Conservation (phyloP, 2,329 filamentous ascomycete species). For the Drechslerella dactyloides region DNA sequence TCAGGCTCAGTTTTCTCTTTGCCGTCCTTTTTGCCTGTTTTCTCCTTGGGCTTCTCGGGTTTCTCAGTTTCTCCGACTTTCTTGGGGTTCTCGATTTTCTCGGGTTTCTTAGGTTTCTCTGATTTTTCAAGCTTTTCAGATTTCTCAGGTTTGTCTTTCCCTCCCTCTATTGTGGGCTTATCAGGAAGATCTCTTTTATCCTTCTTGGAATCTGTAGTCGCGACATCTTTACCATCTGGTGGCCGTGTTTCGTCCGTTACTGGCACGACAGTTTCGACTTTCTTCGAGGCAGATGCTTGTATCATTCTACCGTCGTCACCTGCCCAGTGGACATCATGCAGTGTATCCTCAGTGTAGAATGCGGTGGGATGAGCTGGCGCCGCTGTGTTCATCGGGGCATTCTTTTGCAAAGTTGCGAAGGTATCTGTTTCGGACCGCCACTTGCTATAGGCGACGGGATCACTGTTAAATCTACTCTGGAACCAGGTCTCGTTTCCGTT, state of each 20-base stretch:
- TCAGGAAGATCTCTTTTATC: too few species aligned
- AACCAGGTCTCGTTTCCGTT: slow-evolving; percentile 38
- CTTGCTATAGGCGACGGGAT: slow-evolving; percentile 9
- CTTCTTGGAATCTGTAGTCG: neutral
- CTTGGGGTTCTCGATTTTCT: neutral
- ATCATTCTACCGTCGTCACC: slow-evolving; percentile 26
- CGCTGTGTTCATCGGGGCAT: slow-evolving; percentile 15
- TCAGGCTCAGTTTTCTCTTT: neutral
- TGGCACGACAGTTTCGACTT: too few species aligned
- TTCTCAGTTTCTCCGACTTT: too few species aligned
- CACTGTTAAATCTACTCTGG: slow-evolving; percentile 11
- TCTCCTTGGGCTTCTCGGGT: too few species aligned
- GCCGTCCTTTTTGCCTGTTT: too few species aligned
- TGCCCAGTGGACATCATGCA: slow-evolving; percentile 31
- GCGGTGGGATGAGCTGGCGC: slow-evolving; percentile 16
- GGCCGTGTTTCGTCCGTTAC: too few species aligned
- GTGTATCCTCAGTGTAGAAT: slow-evolving; percentile 32
- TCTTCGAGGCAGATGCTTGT: neutral
- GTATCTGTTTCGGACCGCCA: slow-evolving; percentile 15
- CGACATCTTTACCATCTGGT: neutral
- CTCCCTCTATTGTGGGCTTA: too few species aligned
- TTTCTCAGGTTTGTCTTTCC: neutral
- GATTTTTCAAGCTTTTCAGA: neutral
- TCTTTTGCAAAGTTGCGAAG: neutral
- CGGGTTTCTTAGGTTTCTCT: neutral